phyloP scores from a whole-genome alignment of 768 basidiomycete species.

The Cyclocybe cylindracea region DNA sequence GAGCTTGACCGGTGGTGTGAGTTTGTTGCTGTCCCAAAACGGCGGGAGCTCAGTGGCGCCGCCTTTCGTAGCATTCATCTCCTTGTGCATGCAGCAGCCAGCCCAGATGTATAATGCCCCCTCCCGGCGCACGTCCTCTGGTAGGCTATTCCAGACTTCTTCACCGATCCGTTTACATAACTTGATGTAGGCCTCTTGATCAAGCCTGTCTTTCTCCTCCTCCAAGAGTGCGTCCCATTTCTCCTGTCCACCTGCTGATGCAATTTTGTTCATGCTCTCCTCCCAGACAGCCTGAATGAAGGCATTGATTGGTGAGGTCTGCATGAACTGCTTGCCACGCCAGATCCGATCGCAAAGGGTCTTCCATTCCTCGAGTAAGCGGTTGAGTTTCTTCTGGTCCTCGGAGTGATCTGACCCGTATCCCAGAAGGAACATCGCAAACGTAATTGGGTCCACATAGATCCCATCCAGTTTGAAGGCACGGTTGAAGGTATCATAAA shows the following conservation, averaged over 20 bases:
- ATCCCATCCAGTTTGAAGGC: background rate
- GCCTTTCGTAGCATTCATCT: slow-evolving; percentile 9
- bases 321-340: no score
- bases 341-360: background rate
- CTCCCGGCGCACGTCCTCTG: background rate
- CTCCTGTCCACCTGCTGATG: no score
- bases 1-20: slow-evolving; percentile 17
- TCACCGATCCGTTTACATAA: no score
- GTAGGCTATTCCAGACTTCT: no score
- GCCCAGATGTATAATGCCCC: no score
- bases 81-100: no score
- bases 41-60: background rate
- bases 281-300: no score
- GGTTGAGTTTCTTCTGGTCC: slow-evolving; percentile 1
- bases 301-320: no score
- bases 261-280: no score
- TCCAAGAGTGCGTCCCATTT: no score
- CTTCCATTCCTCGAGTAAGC: background rate
- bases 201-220: no score
- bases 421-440: background rate
- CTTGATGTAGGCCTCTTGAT: no score
- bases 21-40: background rate
- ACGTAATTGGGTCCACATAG: background rate
- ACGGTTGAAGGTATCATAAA: background rate
- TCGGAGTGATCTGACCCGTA: background rate